phyloP scores from a whole-genome alignment of 192 early-diverging fungal genomes.

The Coemansia sp. region DNA sequence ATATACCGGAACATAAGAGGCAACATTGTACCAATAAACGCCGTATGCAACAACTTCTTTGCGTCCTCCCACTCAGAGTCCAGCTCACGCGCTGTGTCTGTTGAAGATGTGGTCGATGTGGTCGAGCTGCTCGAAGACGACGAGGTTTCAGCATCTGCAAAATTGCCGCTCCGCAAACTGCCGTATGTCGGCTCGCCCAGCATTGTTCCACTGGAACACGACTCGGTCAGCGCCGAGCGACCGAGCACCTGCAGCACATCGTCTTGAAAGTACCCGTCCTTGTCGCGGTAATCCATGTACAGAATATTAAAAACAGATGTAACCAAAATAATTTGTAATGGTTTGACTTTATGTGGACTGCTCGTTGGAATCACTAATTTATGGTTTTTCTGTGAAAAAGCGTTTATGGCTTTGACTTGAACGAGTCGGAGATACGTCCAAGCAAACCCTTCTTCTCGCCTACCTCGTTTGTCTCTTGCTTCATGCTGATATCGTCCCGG shows the following conservation, averaged over 20 bases:
- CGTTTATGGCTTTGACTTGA: constrained; percentile 18
- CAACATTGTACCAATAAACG: constrained; percentile 40
- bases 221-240: constrained; percentile 19
- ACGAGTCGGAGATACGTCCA: constrained; percentile 9
- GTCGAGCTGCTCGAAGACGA: constrained; percentile 5
- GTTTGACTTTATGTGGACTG: no score
- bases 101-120: not conserved
- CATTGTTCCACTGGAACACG: not conserved
- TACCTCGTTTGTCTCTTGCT: constrained; percentile 2
- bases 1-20: constrained; percentile 43
- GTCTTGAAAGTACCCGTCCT: constrained; percentile 44
- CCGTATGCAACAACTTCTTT: constrained; percentile 38
- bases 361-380: no score
- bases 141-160: constrained; percentile 4
- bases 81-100: not conserved
- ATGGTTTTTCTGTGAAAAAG: not conserved
- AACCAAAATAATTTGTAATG: no score
- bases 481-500: not conserved
- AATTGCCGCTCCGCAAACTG: constrained; percentile 18
- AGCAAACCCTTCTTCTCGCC: constrained; percentile 15
- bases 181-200: constrained; percentile 16
- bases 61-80: constrained; percentile 52
- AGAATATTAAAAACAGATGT: not conserved
- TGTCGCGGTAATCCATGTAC: constrained; percentile 47
- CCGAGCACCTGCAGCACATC: constrained; percentile 48